Base-by-base conservation (phyloP, 2,329 filamentous ascomycete species). In the Westerdykella aurantiaca region DNA sequence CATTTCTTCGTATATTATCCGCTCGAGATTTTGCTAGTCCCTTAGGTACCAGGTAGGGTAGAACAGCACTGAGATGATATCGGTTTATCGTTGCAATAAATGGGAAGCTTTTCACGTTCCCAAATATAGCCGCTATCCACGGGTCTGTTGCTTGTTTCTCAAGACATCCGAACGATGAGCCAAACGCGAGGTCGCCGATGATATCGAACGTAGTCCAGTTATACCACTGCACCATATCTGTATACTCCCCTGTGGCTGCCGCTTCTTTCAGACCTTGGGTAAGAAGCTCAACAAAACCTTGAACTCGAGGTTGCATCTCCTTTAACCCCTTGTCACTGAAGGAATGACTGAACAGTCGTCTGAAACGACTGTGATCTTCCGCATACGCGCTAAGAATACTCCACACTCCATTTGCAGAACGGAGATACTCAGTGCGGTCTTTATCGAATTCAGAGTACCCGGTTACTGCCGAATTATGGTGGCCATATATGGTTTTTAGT, bases 181-280 rank as follows among this genome's bases (percentile, higher is more conserved):
- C 76, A 51, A 79, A 79, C 0, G 74, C 72, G 18, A 79, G 66
- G 48, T 72, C 70, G 9, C 70, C 72, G 46, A 56, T 55, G 14
- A 59, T 44, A 34, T 59, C 53, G 21, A 59, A 57, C 0, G 52
- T 52, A 6, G 35, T 41, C 38, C 44, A 42, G 34, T 55, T 52
- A 35, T 44, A 52, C 48, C 49, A 52, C 21, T 38, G 7, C 1
- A 35, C 18, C 10, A 54, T 39, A 34, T 54, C 41, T 1, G 44
- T 38, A 14, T 35, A 40, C 11, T 25, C 23, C 1, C 18, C 31
- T 9, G 3, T 14, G 13, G n/a, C 31, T 33, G 33, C 17, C 5
- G 29, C 22, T 43, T 49, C 56, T 61, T 45, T 46, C 52, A 6
- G 71, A 46, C 57, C 53, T 1, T 48, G 14, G 25, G 71, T 55